Percentiles rank a stretch among this genome's conserved stretches.
Evolutionary conservation across 306 rosid species (phyloP).

Genomic region (Notholithocarpus densiflorus): DNA sequence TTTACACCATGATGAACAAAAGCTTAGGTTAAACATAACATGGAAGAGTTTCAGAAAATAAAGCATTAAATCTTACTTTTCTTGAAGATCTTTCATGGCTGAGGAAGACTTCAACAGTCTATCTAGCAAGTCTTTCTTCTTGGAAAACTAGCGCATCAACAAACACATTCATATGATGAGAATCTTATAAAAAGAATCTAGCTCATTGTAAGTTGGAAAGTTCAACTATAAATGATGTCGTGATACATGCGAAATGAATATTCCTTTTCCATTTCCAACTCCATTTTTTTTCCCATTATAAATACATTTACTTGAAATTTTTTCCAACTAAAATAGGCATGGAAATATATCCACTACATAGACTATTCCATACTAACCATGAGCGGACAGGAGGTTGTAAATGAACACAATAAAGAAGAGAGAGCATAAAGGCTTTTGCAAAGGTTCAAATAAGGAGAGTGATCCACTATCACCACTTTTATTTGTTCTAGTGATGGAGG

Average conservation of each 20-base stretch:
- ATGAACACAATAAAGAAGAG: background rate
- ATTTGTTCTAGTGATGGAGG: too few species aligned
- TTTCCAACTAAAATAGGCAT: background rate
- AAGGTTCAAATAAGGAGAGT: background rate
- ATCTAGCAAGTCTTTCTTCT: conserved; percentile 63
- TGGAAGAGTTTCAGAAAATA: conserved; percentile 23
- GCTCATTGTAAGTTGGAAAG: background rate
- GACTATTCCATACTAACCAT: conserved; percentile 16
- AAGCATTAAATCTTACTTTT: conserved; percentile 52
- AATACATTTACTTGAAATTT: background rate
- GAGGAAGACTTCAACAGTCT: conserved; percentile 57
- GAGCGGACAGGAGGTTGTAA: background rate
- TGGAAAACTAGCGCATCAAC: conserved; percentile 52
- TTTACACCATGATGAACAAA: conserved; percentile 26
- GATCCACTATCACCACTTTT: too few species aligned
- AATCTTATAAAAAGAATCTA: conserved; percentile 5
- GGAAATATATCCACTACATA: background rate
- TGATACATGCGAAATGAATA: background rate
- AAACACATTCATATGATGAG: conserved; percentile 26
- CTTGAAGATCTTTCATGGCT: conserved; percentile 57
- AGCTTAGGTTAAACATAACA: conserved; percentile 7
- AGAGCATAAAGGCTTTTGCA: conserved; percentile 8
- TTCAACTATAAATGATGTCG: background rate
- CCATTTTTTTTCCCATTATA: background rate
- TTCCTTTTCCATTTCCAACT: background rate